phyloP scores from a whole-genome alignment of 352 stramenopile species.

The Phytophthora chlamydospora region DNA sequence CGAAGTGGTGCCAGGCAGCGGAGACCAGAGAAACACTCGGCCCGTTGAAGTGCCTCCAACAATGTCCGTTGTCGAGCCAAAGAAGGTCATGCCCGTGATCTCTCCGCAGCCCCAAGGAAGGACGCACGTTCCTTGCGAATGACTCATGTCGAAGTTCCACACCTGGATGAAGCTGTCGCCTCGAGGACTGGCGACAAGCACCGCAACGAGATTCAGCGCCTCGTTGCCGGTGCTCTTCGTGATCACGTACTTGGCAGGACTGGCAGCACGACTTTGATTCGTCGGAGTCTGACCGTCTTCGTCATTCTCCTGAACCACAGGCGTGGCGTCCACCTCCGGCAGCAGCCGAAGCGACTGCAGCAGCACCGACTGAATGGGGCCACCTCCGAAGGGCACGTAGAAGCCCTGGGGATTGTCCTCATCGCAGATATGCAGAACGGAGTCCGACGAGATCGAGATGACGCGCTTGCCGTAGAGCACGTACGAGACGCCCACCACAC shows the following conservation, averaged over 20 bases:
- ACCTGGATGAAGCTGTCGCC: constrained; percentile 74
- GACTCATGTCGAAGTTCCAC: constrained; percentile 76
- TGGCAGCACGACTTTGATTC: constrained; percentile 1
- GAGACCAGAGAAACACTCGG: constrained; percentile 57
- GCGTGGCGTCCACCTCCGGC: constrained; percentile 21
- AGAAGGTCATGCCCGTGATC: constrained; percentile 66
- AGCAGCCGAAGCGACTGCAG: constrained; percentile 62
- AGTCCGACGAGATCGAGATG: constrained; percentile 63
- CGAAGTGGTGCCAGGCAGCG: constrained; percentile 24
- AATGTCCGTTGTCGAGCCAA: constrained; percentile 51
- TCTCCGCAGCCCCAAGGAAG: constrained; percentile 35
- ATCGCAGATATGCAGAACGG: constrained; percentile 69
- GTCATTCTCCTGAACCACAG: neutral
- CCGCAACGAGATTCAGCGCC: constrained; percentile 52
- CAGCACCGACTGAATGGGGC: constrained; percentile 60
- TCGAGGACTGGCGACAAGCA: constrained; percentile 43
- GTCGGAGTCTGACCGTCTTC: neutral
- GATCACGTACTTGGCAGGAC: constrained; percentile 47
- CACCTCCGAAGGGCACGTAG: constrained; percentile 70
- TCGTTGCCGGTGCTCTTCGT: constrained; percentile 59
- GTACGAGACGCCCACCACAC: constrained; percentile 61
- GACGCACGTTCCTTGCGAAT: constrained; percentile 67
- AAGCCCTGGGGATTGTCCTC: constrained; percentile 74
- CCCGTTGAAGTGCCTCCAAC: constrained; percentile 55
- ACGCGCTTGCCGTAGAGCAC: constrained; percentile 68